Base-by-base conservation (phyloP, 495 filamentous ascomycete species). In the Xylaria flabelliformis region DNA sequence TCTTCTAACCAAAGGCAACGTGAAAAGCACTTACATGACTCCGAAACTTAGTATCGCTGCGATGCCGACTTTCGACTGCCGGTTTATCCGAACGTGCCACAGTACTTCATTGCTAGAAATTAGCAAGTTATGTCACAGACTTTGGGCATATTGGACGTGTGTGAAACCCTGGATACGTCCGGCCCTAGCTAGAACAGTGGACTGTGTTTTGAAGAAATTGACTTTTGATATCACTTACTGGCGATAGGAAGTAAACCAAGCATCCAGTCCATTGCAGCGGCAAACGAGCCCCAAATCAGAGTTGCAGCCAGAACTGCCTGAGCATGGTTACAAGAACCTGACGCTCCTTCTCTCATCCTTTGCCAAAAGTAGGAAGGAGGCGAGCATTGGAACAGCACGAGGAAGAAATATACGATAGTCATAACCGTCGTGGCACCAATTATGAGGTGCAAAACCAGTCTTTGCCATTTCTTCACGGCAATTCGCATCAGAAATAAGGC, bases 191-290 rank as follows among this genome's bases (percentile, higher is more conserved):
- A 15, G 5, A 44, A 61, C 3, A 12, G 10, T 19, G 17, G 34
- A 7, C 39, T 13, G 8, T 15, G 7, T 26, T 19, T 36, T 12
- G 13, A 61, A 61, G 50, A 59, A 65, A 46, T 21, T 19, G 13
- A 48, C 12, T 56, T 34, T 34, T 51, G 59, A 4, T 19, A 19
- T 36, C 46, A 64, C 70, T 66, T 67, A 72, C 70, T 77, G 34
- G 78, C 76, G 32, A 84, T 76, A 4, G 85, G 84, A 1, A 87
- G 77, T 0, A 84, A 62, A 4, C 82, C 84, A 19, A 86, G 74
- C 1, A 78, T 72, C 77, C 82, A 82, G 70, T 87, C 83, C 32
- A 76, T 79, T 13, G 80, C 32, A 19, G 81, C 81, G 41, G 76
- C 79, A 1, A 85, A 70, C 3, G 75, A 79, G 55, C 80, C 80